Base-by-base conservation (phyloP, 768 basidiomycete species). In the Kondoa malvinella region DNA sequence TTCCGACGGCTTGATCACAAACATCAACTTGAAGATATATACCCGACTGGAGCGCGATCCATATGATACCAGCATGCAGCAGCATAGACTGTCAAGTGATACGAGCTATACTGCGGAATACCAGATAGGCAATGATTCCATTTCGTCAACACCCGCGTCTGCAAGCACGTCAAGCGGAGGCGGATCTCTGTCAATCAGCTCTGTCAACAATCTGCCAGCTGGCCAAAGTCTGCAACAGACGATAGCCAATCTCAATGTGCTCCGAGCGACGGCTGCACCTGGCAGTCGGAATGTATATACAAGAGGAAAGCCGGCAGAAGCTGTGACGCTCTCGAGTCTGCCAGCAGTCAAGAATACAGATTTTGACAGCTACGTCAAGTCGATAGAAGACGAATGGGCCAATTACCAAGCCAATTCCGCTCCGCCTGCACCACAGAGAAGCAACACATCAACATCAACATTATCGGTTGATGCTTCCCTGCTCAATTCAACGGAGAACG, bases 161-260 rank as follows among this genome's bases (percentile, higher is more conserved):
- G 67, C 66, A 64, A 66, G 40, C 8, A 50, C 21, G 21, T 50
- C 21, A 50, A 8, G 40, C 40, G 21, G n/a, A n/a, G n/a, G n/a
- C n/a, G n/a, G n/a, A 8, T 8, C 12, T 50, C 40, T 50, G 40
- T 50, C 40, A 8, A 50, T 50, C 40, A 21, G 21, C 21, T 8
- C 40, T 8, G 21, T 50, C 12, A 50, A 34, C 8, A 50, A 14
- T 31, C 15, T 34, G 34, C 15, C 66, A 4, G 17, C 3, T 61
- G 67, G n/a, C n/a, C 32, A 2, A 21, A 74, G 81, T 79, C 16
- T 80, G 75, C 17, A 56, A 66, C 17, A 57, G 29, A 27, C 14
- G 16, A 16, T 57, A 31, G 33, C n/a, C 8, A 50, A 21, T 21
- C 21, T 50, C 40, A 50, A 50, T 21, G 40, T 50, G 8, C 21